Evolutionary conservation across 352 stramenopile species (phyloP), one percentile per base, ranked within the genome.

Genomic region (Peronosclerospora sorghi): DNA sequence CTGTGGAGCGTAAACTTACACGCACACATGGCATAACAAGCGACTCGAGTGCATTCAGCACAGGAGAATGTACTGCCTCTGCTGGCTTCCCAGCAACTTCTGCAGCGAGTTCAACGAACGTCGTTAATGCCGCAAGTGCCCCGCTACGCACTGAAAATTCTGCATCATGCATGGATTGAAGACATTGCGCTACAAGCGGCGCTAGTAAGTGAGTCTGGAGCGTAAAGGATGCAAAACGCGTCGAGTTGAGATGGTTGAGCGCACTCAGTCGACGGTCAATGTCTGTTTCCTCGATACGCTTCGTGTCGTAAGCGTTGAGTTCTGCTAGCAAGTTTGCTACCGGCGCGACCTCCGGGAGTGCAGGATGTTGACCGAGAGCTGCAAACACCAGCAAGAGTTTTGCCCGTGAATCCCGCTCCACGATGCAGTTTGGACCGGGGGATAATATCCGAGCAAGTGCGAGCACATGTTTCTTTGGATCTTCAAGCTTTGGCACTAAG

Each of bases 21-120:
- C 86, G 79, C 17, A 95, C 62, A 36, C 75, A 87, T 10, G 84
- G 86, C 78, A 96, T 94, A 23, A 95, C 68, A 17, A 92, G 61
- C 8, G 81, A 92, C 54, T 94, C 77, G 36, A 95, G 66, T 6
- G 86, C 71, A 44, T 86, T 86, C 4, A 86, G 45, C 14, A 86
- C 46, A 6, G 74, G 62, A 7, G 52, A 71, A 21, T 80, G 73
- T 5, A 41, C 47, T 2, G 17, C 50, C 20, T 53, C 50, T 20
- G 41, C 34, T 43, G 44, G 17, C 20, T 45, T 19, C 21, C 46
- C 44, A 13, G 57, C 51, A 24, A 67, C 41, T 10, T 55, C 32
- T 9, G 74, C 70, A 0, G 73, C 52, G 19, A 86, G 29, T 18
- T 35, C 42, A 8, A 88, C 38, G 26, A 91, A 74, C 0, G 51